Conservation (phyloP, 768 basidiomycete species). For the Hygrocybe punicea region DNA sequence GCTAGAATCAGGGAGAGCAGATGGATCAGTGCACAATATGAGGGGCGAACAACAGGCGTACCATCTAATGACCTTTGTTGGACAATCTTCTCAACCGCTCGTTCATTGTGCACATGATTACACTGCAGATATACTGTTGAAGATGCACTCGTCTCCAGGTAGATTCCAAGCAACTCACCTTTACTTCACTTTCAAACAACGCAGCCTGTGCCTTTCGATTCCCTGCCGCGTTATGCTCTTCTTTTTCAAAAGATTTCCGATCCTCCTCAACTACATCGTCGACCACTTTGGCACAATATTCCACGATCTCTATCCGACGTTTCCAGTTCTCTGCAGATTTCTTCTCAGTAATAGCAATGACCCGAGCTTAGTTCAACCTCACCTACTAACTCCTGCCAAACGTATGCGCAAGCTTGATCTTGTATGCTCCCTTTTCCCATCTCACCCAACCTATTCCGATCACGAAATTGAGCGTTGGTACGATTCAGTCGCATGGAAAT, state of each 20-base stretch:
- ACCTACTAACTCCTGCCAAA: conserved; percentile 82
- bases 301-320: conserved; percentile 65
- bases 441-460: conserved; percentile 56
- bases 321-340: conserved; percentile 57
- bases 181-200: conserved; percentile 65
- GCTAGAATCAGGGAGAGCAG: conserved; percentile 41
- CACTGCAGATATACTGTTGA: conserved; percentile 40
- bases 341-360: conserved; percentile 10
- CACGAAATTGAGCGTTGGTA: conserved; percentile 70
- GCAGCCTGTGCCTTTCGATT: conserved; percentile 50
- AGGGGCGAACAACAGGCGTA: conserved; percentile 29
- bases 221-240: conserved; percentile 39
- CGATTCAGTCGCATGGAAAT: conserved; percentile 81
- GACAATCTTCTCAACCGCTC: conserved; percentile 68
- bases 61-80: conserved; percentile 69
- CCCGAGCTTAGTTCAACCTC: conserved; percentile 16
- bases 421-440: conserved; percentile 52
- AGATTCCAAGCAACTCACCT: conserved; percentile 43
- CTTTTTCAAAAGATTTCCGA: conserved; percentile 41
- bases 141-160: conserved; percentile 12
- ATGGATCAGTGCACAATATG: neutral
- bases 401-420: conserved; percentile 68
- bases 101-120: conserved; percentile 72
- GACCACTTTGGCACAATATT: conserved; percentile 70
- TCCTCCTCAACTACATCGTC: conserved; percentile 62